Percentiles rank a stretch among this genome's conserved stretches.
Conservation (phyloP, 768 basidiomycete species). For the Leccinum truebloodii region DNA sequence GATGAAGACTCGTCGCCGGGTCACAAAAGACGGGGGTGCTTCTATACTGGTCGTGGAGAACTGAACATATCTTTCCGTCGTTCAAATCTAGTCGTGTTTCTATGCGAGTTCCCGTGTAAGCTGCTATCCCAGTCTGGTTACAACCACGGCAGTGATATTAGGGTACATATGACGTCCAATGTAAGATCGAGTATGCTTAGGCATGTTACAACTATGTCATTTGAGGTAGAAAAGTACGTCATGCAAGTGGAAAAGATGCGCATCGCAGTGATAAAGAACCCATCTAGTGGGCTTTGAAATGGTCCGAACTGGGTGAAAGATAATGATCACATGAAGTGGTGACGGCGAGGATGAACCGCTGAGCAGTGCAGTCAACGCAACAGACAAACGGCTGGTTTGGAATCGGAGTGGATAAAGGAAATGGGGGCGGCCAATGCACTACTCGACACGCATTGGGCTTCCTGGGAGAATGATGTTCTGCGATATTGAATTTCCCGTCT, state of each 20-base stretch:
- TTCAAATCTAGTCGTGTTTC: not conserved
- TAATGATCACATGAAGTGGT: not conserved
- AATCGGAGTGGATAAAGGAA: not conserved
- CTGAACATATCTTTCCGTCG: not conserved
- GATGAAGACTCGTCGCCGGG: conserved; percentile 59
- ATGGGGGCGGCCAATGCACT: not conserved
- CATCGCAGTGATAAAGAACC: conserved; percentile 7
- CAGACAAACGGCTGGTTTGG: not conserved
- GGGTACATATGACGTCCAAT: conserved; percentile 18
- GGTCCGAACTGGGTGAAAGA: conserved; percentile 1
- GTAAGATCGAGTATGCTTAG: conserved; percentile 16
- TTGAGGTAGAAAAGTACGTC: conserved; percentile 9
- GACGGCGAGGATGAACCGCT: not conserved
- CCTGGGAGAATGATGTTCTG: conserved; percentile 26
- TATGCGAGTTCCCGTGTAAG: not conserved
- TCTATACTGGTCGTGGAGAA: conserved; percentile 47
- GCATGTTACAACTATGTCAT: conserved; percentile 15
- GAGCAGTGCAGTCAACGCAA: not conserved
- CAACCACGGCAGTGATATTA: conserved; percentile 17
- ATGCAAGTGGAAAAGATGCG: conserved; percentile 16
- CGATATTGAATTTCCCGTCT: conserved; percentile 39
- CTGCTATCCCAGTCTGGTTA: conserved; percentile 10
- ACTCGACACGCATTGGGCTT: conserved; percentile 36
- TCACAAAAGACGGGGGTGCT: conserved; percentile 66
- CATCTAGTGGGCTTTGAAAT: conserved; percentile 2